These are phyloP conservation scores for Fusarium tjaetaba DNA, from an alignment of 2,329 filamentous ascomycete genomes.

Conservation along the genomic window DNA sequence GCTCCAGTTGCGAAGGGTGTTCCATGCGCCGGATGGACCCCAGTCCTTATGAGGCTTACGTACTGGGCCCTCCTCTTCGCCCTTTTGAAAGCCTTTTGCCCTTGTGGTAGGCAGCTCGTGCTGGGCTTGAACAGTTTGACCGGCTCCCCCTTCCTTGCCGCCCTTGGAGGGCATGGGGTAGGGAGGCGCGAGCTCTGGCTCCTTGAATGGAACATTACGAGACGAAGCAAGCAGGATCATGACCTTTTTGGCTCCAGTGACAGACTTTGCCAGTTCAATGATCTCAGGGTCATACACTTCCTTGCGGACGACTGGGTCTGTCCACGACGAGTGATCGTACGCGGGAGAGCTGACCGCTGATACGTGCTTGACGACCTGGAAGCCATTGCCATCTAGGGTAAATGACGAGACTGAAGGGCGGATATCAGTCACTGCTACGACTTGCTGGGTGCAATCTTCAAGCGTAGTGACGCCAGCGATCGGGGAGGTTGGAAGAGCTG, in stretches of 20 bases:
- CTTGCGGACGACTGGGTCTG: neutral
- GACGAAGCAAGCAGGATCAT: neutral
- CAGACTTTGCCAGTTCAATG: neutral
- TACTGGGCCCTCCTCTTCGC: neutral
- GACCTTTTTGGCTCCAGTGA: neutral
- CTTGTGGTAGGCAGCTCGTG: neutral
- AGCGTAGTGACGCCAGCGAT: neutral
- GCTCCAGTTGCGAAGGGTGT: neutral
- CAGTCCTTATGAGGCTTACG: neutral
- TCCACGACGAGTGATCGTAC: neutral
- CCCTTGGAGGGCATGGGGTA: neutral
- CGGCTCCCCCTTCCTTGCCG: accelerated
- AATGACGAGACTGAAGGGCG: neutral
- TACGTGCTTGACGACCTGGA: neutral
- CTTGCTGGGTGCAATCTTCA: neutral
- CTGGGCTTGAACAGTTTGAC: neutral
- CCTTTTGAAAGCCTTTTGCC: neutral
- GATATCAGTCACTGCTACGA: neutral
- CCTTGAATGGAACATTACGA: neutral
- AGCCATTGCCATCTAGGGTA: neutral
- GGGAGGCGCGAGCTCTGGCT: neutral
- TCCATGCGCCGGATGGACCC: neutral
- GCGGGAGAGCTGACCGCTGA: neutral
- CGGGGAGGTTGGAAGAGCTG: neutral
- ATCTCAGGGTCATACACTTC: neutral